phyloP scores from a whole-genome alignment of 164 flowering plant species.

The Vitis vinifera region DNA sequence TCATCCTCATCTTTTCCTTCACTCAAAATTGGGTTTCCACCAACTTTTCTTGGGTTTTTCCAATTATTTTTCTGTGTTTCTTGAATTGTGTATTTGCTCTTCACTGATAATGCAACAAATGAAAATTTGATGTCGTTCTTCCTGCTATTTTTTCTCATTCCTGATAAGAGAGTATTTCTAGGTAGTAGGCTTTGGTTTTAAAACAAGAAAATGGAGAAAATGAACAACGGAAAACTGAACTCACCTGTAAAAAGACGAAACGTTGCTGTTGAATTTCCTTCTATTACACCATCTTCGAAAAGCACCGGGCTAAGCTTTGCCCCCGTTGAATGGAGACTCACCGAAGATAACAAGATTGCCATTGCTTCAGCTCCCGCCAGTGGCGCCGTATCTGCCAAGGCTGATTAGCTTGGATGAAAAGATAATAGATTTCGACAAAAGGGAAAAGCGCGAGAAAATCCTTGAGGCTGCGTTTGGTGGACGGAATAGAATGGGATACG shows the following conservation, averaged over 20 bases:
- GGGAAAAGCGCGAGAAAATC: too few species aligned
- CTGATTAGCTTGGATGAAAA: too few species aligned
- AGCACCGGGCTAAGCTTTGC: conserved; percentile 8
- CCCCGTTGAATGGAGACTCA: not conserved
- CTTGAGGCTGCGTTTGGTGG: too few species aligned
- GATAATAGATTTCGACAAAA: too few species aligned
- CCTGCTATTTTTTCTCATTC: conserved; percentile 10
- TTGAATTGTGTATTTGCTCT: conserved; percentile 17
- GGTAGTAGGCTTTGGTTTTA: not conserved
- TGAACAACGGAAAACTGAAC: not conserved
- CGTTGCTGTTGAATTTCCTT: not conserved
- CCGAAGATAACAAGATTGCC: conserved; percentile 21
- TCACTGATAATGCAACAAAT: conserved; percentile 20
- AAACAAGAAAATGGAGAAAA: not conserved
- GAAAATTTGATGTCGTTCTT: conserved; percentile 4
- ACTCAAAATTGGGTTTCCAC: conserved; percentile 47
- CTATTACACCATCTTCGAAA: not conserved
- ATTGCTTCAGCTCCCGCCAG: conserved; percentile 7
- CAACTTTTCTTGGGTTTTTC: conserved; percentile 25
- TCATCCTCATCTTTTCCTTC: conserved; percentile 91
- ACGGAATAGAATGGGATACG: too few species aligned
- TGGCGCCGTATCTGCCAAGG: too few species aligned
- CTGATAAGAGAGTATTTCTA: not conserved
- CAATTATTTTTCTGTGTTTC: conserved; percentile 14
- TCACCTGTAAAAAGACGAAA: conserved; percentile 17